Base-by-base conservation (phyloP, 345 rosid genomes). In the Citrus australasica region DNA sequence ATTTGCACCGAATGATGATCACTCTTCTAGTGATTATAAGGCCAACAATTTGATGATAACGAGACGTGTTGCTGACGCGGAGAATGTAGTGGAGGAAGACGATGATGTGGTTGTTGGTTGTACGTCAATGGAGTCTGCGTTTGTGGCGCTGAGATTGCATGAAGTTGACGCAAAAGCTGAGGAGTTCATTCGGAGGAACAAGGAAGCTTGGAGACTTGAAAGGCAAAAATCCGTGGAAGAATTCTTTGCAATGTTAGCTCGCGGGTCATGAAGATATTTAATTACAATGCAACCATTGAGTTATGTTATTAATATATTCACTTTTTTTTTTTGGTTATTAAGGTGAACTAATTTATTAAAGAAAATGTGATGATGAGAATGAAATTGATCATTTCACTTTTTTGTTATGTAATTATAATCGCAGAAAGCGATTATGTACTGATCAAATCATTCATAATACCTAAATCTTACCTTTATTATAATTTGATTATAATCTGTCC, bases 111-210 rank as follows among this genome's bases (percentile, higher is more conserved):
- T 13, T 42, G 55, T 22, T 40, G 25, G 51, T 46, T 46, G 51
- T 46, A 46, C 55, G 32, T 40, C 56, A 9, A 24, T 68, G 7
- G 73, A 69, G 6, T 46, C 73, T 24, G 25, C 10, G 9, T n/a
- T 62, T 33, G 13, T 72, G 25, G 17, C 58, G 9, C 2, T 38
- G 19, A 61, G 33, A 76, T 30, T 72, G 69, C 14, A 72, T n/a
- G 84, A 46, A 37, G 76, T 82, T 11, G 84, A 82, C 21, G 84
- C 79, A 16, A 78, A 32, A 38, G 84, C 84, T 3, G 81, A 82
- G 68, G 81, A 74, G 9, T 82, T 73, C 56, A 82, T 78, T 55
- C 40, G 21, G 16, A 17, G n/a, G 21, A 3, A 16, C 10, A 68
- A 55, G 38, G 63, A 78, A 56, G 2, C 16, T 35, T 74, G 72